Base-by-base conservation (phyloP, 805 yeast species). In the Lipomyces yamanashiensis region DNA sequence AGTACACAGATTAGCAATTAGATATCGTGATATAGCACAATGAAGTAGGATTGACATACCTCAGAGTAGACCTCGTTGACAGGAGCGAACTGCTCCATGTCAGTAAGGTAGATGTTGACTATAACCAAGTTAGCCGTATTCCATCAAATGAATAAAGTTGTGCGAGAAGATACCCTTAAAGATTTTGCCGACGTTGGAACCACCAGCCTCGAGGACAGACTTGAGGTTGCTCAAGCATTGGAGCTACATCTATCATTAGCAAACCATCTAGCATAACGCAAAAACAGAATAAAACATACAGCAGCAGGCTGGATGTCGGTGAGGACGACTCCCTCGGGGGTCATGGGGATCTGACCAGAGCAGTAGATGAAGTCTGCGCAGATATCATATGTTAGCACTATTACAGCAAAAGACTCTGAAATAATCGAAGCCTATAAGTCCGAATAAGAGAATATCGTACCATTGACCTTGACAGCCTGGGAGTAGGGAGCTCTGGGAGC, bases 401-500 rank as follows among this genome's bases (percentile, higher is more conserved):
- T 10, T 1, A 45, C 10, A 28, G 34, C 15, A 7, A 21, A n/a
- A 43, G 19, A 8, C 21, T 21, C 2, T 34, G 12, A 40, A 17
- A 9, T 41, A 23, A 40, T 21, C 28, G 6, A 19, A 9, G 69
- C 74, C 5, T 28, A 28, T 3, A 28, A 28, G 28, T 5, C 5
- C 28, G 5, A 28, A 28, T 28, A 28, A 28, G 28, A 48, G 21
- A 37, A 39, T 13, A 37, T 37, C 45, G n/a, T 59, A 75, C 80
- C 85, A 77, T 90, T 90, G 72, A 87, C 96, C 80, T 89, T 92
- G 77, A 92, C 85, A 54, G 98, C 99, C 78, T 95, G 99, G 36
- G 97, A 90, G 78, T 93, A 93, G 13, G 97, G 86, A 44, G 97
- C 98, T 47, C 97, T 97, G 66, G 98, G 97, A 63, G 96, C 92